Evolutionary conservation across 2,329 filamentous ascomycete species (phyloP).

Genomic region (Cladosporium sp.): DNA sequence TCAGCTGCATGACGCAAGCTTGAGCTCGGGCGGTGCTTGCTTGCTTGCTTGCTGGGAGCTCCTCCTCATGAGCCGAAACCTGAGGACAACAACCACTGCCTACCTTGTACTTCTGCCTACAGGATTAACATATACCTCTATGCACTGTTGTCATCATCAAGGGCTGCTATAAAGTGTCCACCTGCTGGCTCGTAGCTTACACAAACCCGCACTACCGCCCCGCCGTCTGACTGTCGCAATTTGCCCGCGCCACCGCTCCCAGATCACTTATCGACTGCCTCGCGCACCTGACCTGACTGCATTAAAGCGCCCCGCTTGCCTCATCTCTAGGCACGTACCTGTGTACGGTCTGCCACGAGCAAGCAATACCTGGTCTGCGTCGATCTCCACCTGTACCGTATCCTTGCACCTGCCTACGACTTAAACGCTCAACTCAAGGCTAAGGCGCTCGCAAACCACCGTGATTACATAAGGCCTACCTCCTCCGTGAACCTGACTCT

Average conservation of each 20-base stretch:
- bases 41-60: background rate
- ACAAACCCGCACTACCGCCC: background rate
- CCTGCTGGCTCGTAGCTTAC: background rate
- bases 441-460: background rate
- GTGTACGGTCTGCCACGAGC: background rate
- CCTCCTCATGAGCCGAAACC: background rate
- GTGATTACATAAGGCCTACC: background rate
- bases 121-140: slow-evolving; percentile 1
- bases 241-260: slow-evolving; percentile 4
- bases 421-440: background rate
- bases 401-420: background rate
- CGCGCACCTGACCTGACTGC: slow-evolving; percentile 8
- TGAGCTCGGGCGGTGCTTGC: background rate
- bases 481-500: background rate
- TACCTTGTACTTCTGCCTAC: background rate
- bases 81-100: background rate
- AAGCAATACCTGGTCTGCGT: background rate
- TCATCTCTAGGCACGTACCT: background rate
- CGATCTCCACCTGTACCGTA: background rate
- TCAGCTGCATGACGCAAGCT: background rate
- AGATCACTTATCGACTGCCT: slow-evolving; percentile 5
- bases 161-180: background rate
- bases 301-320: slow-evolving; percentile 5
- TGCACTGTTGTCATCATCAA: background rate
- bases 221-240: background rate